Evolutionary conservation across 1,139 yeast genomes (phyloP).

Genomic region (Saccharomyces hybrid): DNA sequence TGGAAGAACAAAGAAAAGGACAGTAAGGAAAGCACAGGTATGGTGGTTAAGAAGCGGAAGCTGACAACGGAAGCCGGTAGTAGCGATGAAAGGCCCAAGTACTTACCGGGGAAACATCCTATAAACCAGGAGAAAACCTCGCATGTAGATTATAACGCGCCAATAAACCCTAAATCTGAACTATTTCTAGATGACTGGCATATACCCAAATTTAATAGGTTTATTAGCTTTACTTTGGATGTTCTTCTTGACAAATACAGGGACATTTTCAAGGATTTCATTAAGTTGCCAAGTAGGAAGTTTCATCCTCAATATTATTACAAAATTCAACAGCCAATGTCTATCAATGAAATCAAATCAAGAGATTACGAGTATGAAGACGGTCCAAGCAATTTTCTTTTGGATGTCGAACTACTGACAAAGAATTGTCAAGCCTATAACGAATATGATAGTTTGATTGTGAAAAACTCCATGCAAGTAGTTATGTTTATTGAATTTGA

Average conservation of each 20-base stretch:
- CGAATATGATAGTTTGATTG: slow-evolving; percentile 56
- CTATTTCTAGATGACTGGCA: slow-evolving; percentile 28
- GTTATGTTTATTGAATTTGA: slow-evolving; percentile 30
- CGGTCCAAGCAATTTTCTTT: slow-evolving; percentile 35
- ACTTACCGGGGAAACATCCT: slow-evolving; percentile 31
- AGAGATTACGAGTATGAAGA: slow-evolving; percentile 38
- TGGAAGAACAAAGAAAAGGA: not conserved
- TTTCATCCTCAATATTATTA: slow-evolving; percentile 78
- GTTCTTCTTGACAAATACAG: slow-evolving; percentile 27
- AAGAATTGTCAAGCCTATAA: slow-evolving; percentile 59
- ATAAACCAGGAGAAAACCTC: slow-evolving; percentile 19
- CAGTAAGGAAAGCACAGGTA: slow-evolving; percentile 4
- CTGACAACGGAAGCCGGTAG: slow-evolving; percentile 14
- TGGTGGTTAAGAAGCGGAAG: slow-evolving; percentile 27
- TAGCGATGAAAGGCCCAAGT: slow-evolving; percentile 10
- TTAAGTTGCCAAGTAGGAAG: slow-evolving; percentile 65
- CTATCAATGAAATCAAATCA: slow-evolving; percentile 54
- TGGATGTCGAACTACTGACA: slow-evolving; percentile 49
- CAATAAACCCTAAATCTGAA: slow-evolving; percentile 29
- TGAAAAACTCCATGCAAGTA: slow-evolving; percentile 43
- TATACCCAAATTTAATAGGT: slow-evolving; percentile 29
- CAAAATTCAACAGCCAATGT: slow-evolving; percentile 56
- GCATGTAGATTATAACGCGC: slow-evolving; percentile 22
- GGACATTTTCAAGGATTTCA: slow-evolving; percentile 47
- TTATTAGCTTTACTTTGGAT: slow-evolving; percentile 31